phyloP scores from a whole-genome alignment of 2,329 filamentous ascomycete species.

The Colletotrichum viniferum region DNA sequence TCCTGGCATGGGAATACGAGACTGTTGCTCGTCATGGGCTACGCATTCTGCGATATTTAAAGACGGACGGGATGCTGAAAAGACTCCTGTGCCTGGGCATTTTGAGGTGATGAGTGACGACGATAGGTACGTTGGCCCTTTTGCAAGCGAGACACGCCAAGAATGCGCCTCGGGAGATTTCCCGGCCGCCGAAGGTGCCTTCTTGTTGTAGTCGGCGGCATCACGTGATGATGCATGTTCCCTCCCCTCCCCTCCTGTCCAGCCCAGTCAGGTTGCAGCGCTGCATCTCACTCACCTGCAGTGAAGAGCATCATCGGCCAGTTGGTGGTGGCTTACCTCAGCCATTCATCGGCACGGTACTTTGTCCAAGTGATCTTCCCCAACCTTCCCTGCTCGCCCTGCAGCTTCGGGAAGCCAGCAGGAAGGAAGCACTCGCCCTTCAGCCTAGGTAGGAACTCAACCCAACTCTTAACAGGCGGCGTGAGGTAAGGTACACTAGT shows the following conservation, averaged over 20 bases:
- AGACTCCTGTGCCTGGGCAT: background rate
- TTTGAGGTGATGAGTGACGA: constrained; percentile 1
- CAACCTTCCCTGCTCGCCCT: background rate
- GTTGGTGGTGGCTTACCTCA: constrained; percentile 4
- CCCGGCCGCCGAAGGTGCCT: background rate
- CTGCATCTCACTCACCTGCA: background rate
- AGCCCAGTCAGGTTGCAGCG: background rate
- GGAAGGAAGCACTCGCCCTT: background rate
- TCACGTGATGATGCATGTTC: background rate
- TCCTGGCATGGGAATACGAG: background rate
- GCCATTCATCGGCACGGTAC: constrained; percentile 5
- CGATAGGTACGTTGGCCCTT: background rate
- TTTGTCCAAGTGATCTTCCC: background rate
- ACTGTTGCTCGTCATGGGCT: background rate
- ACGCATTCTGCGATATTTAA: background rate
- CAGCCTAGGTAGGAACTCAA: background rate
- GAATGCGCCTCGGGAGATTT: background rate
- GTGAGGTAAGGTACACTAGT: background rate
- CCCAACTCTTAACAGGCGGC: background rate
- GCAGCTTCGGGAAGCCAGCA: too few species aligned
- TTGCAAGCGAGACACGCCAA: background rate
- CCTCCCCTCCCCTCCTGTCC: background rate
- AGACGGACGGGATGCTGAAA: background rate
- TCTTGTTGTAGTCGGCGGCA: background rate
- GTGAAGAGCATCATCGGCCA: background rate